Base-by-base conservation (phyloP, 768 basidiomycete genomes). In the Pisolithus albus region DNA sequence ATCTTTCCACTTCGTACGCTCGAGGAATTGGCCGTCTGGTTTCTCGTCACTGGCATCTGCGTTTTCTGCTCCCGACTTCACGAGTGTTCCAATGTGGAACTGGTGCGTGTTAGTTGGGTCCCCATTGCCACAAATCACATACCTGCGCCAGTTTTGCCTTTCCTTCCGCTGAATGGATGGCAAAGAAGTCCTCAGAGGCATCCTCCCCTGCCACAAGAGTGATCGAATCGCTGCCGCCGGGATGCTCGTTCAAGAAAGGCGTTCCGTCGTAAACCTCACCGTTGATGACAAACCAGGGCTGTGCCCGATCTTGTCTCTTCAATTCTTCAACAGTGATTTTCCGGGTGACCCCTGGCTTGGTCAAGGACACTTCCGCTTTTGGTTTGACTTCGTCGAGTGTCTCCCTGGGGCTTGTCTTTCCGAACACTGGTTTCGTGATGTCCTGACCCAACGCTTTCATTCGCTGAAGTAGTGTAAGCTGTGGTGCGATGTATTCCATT, bases 141-240 rank as follows among this genome's bases (percentile, higher is more conserved):
- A 67, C 77, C 56, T 75, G 70, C 0, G 70, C 72, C 8, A 82
- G 66, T 59, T 76, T 72, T 21, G 51, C 52, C 49, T 70, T 74
- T 2, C 75, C 79, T 51, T 78, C 76, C 8, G 69, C 62, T n/a
- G 77, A 79, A 62, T 82, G 82, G 48, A 83, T 82, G 0, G 80
- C 77, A 62, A 82, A 70, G 62, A 83, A 84, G 52, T 84, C 82
- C 13, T 84, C 82, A 1, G 80, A 77, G 3, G 78, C 76, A 54
- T 84, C 82, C 54, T 81, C 71, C 0, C 81, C 81, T 1, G 80
- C 80, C 9, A 78, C 74, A 18, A 78, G 66, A 13, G 70, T 63
- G 50, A 84, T 84, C 2, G 78, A 78, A 49, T 79, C 73, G 0
- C 70, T 66, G 1, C 82, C 81, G 7, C 81, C 82, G 0, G 83